A percentile compares a stretch with the other conserved stretches of the same genome.
These are phyloP conservation scores for Euphorbia lathyris DNA, from an alignment of 345 rosid genomes.

Conservation along the genomic window DNA sequence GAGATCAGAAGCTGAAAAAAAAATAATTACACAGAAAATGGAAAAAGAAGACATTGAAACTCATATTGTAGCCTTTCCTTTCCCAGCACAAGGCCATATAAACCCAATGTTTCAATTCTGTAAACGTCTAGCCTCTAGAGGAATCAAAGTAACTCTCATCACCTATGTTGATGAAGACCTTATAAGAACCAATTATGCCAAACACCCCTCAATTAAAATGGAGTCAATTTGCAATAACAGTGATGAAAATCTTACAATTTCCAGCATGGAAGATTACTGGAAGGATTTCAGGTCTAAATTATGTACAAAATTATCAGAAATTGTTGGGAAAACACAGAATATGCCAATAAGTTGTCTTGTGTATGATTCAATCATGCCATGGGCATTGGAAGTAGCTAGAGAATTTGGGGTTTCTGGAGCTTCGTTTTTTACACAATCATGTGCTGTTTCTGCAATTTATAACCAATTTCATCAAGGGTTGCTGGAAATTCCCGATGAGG, in stretches of 20 bases:
- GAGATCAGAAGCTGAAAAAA: too few species aligned
- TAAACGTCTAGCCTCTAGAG: constrained; percentile 44
- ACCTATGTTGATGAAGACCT: background rate
- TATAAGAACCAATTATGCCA: background rate
- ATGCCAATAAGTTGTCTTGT: constrained; percentile 28
- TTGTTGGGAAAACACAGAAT: constrained; percentile 20
- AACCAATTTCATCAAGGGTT: constrained; percentile 34
- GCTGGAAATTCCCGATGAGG: background rate
- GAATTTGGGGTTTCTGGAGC: constrained; percentile 32
- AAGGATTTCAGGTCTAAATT: background rate
- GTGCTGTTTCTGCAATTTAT: constrained; percentile 39
- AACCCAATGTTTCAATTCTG: constrained; percentile 49
- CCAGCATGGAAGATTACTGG: background rate
- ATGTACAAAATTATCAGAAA: constrained; percentile 20
- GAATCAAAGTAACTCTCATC: constrained; percentile 35
- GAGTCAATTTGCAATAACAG: constrained; percentile 12
- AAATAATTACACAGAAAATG: too few species aligned
- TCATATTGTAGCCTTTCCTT: constrained; percentile 35
- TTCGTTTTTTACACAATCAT: constrained; percentile 44
- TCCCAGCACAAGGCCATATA: constrained; percentile 47
- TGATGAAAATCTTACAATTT: background rate
- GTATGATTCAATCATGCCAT: constrained; percentile 46
- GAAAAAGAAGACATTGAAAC: background rate
- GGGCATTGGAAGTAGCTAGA: constrained; percentile 50
- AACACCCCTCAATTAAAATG: background rate